Conservation (phyloP, 108 stramenopile genomes). For the Pseudonitzschia pungens region DNA sequence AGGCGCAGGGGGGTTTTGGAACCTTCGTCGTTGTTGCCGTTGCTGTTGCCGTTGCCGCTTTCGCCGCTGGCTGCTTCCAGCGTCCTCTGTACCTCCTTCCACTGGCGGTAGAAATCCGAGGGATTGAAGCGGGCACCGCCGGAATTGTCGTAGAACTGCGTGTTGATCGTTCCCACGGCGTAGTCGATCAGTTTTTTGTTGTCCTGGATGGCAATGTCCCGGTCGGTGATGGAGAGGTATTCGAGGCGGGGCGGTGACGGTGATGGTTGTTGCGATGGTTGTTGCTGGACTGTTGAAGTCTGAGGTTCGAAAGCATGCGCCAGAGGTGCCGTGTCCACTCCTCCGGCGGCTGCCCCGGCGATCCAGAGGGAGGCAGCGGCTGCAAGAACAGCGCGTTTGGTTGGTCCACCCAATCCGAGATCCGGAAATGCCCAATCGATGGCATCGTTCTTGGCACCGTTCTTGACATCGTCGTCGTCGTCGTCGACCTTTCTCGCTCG, state of each 20-base stretch:
- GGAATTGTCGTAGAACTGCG: constrained; percentile 79
- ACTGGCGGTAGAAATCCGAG: constrained; percentile 54
- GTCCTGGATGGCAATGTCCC: constrained; percentile 13
- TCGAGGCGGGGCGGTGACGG: not conserved
- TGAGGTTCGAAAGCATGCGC: too few species aligned
- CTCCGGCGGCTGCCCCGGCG: too few species aligned
- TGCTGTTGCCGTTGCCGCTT: constrained; percentile 6
- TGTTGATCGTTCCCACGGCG: constrained; percentile 74
- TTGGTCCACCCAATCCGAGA: too few species aligned
- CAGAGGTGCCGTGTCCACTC: too few species aligned
- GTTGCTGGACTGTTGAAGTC: too few species aligned
- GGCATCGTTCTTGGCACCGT: too few species aligned
- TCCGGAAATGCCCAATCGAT: too few species aligned
- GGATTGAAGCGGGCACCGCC: constrained; percentile 69
- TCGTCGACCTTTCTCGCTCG: constrained; percentile 11
- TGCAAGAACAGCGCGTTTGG: too few species aligned
- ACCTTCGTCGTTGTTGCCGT: not conserved
- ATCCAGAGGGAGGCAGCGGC: too few species aligned
- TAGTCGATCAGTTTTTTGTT: constrained; percentile 75
- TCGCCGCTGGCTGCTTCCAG: constrained; percentile 11
- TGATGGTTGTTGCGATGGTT: too few species aligned
- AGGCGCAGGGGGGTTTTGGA: constrained; percentile 24
- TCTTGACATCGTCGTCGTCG: not conserved
- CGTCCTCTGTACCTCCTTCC: constrained; percentile 46
- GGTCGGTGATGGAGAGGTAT: not conserved